Base-by-base conservation (phyloP, 768 basidiomycete species). In the Hypholoma sublateritium region DNA sequence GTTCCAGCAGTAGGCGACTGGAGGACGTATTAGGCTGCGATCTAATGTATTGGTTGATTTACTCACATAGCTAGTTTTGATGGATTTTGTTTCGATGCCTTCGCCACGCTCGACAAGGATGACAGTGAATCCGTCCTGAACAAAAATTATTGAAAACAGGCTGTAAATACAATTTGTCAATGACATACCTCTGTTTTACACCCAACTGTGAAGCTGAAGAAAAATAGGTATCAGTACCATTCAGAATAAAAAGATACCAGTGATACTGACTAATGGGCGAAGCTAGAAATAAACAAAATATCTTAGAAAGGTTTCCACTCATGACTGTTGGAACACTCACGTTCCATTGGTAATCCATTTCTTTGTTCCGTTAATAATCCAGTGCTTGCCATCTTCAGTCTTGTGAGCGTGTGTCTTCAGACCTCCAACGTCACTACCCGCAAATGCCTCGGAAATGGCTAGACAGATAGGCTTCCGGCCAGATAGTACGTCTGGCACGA, bases 391-490 rank as follows among this genome's bases (percentile, higher is more conserved):
- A 65, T 95, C 93, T 54, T 85, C 82, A 6, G 83, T 87, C 72
- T 90, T 89, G 53, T 71, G 81, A 0, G 93, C 95, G 3, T 80
- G 82, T 2, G 91, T 92, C 62, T 78, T 78, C 60, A 95, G 67
- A 22, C 92, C 89, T 50, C 78, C 68, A 14, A 95, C 93, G 62
- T 96, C 93, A 61, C 84, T 87, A 51, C 89, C 93, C 2, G 92
- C 93, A 57, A 89, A 91, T 0, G 93, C 92, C 70, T 97, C 94
- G 34, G 89, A 88, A 57, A 95, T 91, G 39, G 94, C 94, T 14
- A 95, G 76, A 59, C 85, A 89, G 60, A 95, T 91, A 62, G 83
- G 86, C 74, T 88, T 91, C 74, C 86, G 82, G 19, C 86, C 88
- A 46, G 81, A 75, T 34, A 93, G 74, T 2, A 90, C 80, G 54